Base-by-base conservation (phyloP, 176 grass and related monocot species). In the Thalia dealbata region DNA sequence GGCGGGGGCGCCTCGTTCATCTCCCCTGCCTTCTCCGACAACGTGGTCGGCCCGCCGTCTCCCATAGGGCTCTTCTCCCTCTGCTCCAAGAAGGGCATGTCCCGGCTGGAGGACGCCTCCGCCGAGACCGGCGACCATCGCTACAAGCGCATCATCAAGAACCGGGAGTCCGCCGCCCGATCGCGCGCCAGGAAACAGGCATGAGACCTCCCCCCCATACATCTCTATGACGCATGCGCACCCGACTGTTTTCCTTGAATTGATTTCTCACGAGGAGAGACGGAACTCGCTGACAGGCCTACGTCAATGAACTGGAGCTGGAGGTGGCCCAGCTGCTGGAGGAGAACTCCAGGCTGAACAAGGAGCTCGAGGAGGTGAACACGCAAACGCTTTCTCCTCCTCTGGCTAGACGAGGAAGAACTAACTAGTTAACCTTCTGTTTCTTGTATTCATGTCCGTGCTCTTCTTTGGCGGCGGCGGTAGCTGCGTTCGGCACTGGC, bases 121-220 rank as follows among this genome's bases (percentile, higher is more conserved):
- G 1, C 23, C 41, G 4, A 16, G 6, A 18, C 7, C 56, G 32
- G 56, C 38, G 58, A 64, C 58, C 58, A 38, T 13, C 55, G 38
- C 41, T 21, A 75, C 38, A 63, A 75, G n/a, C 55, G 73, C 13
- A 75, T 75, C 41, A 64, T 75, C 58, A 75, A 75, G 73, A 75
- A 75, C 30, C 73, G 73, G 3, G 73, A 75, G 56, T 75, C 73
- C 41, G 73, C 73, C 21, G 52, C 73, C 35, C 55, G 73, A 44
- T 75, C 73, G 56, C 73, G 73, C 35, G 73, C 73, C 32, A 44
- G 73, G 58, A 75, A 75, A 23, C 73, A 75, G 73, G 73, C 59
- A 61, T 41, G 16, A 38, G 3, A 23, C 14, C 30, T 1, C 41
- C 30, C 14, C 12, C 3, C 14, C 7, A 26, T 14, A 8, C 10